Conservation (phyloP, 73 alveolate genomes). For the Tetrahymena elliotti region DNA sequence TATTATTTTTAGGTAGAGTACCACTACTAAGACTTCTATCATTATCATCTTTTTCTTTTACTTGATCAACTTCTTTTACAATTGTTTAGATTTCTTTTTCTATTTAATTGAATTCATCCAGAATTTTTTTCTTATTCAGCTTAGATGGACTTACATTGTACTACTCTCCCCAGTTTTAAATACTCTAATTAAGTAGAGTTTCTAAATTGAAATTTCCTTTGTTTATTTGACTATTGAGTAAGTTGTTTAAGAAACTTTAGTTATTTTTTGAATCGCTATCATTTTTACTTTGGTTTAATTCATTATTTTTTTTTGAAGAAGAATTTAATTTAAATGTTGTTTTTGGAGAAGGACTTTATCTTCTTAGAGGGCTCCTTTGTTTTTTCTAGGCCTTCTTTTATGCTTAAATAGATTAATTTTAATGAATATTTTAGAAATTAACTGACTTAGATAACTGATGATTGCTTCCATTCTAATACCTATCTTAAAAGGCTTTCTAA, state of each 20-base stretch:
- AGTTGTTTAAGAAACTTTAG: not conserved
- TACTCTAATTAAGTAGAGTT: not conserved
- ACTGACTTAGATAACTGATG: not conserved
- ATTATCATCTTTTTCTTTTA: not conserved
- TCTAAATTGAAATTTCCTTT: not conserved
- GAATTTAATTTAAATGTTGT: not conserved
- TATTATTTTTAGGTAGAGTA: not conserved
- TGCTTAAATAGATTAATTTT: not conserved
- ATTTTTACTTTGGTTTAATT: not conserved
- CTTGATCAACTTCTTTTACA: not conserved
- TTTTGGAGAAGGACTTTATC: not conserved
- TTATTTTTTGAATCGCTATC: not conserved
- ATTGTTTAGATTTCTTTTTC: not conserved
- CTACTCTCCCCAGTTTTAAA: not conserved
- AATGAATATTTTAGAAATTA: not conserved
- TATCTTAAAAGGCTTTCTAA: not conserved
- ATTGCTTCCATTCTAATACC: not conserved
- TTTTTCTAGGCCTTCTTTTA: not conserved
- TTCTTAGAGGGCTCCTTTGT: not conserved
- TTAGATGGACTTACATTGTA: not conserved
- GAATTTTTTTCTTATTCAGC: not conserved
- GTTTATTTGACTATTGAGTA: not conserved
- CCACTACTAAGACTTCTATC: not conserved
- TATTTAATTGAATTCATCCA: not conserved
- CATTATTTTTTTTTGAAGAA: not conserved